A percentile compares a stretch with the other conserved stretches of the same genome.
Evolutionary conservation across 2,329 filamentous ascomycete species (phyloP).

Genomic region (Colletotrichum lini): DNA sequence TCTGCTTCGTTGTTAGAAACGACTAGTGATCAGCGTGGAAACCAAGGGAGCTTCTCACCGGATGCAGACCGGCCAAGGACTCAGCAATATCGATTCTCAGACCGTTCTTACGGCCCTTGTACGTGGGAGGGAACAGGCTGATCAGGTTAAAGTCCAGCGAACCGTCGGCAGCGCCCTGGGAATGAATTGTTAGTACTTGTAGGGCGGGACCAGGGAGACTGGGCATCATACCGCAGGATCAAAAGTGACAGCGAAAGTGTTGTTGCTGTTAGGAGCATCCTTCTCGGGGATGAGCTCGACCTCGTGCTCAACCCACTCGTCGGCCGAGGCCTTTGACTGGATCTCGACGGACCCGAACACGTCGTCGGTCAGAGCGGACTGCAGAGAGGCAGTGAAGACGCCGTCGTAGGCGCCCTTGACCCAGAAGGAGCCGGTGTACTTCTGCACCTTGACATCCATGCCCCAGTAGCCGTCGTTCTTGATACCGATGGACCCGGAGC

Average conservation of each 20-base stretch:
- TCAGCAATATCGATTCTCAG: constrained; percentile 69
- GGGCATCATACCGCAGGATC: constrained; percentile 53
- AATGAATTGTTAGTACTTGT: background rate
- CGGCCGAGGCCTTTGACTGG: constrained; percentile 55
- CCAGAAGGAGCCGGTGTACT: constrained; percentile 67
- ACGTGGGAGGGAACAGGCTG: constrained; percentile 73
- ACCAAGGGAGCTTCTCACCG: constrained; percentile 51
- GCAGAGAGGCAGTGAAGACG: constrained; percentile 62
- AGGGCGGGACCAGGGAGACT: background rate
- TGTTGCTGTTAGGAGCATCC: constrained; percentile 68
- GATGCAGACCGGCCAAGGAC: constrained; percentile 65
- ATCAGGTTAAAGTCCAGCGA: constrained; percentile 71
- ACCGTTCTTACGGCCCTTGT: constrained; percentile 71
- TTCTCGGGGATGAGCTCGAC: constrained; percentile 59
- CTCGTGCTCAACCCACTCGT: constrained; percentile 67
- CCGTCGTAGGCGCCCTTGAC: constrained; percentile 65
- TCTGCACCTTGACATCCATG: constrained; percentile 64
- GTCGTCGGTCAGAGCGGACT: constrained; percentile 60
- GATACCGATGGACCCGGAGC: constrained; percentile 59
- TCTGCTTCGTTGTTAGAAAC: constrained; percentile 15
- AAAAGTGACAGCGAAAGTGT: constrained; percentile 69
- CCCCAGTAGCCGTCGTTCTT: constrained; percentile 71
- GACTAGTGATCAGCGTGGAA: background rate
- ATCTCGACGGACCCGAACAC: constrained; percentile 64
- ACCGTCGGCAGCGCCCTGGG: constrained; percentile 53